Evolutionary conservation across 768 basidiomycete species (phyloP).

Genomic region (Kwoniella sp.): DNA sequence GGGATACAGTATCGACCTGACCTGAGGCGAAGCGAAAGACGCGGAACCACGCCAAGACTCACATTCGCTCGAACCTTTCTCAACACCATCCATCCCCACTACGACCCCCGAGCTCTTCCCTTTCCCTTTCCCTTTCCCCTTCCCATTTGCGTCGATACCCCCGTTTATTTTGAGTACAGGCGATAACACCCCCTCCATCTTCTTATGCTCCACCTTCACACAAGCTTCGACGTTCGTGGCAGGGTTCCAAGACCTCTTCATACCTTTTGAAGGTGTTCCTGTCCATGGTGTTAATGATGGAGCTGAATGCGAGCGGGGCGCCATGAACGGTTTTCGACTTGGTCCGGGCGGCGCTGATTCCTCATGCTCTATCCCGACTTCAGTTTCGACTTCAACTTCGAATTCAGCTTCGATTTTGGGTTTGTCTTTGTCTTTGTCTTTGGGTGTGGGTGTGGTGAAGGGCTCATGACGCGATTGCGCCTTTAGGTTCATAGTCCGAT

Average conservation of each 20-base stretch:
- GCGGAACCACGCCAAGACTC: too few relatives aligned
- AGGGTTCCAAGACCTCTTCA: conserved; percentile 22
- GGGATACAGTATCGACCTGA: too few relatives aligned
- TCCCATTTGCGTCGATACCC: neutral
- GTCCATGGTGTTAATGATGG: conserved; percentile 15
- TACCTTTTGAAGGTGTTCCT: conserved; percentile 1
- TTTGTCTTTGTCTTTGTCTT: too few relatives aligned
- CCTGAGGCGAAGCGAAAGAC: too few relatives aligned
- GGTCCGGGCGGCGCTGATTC: too few relatives aligned
- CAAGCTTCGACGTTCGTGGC: conserved; percentile 3
- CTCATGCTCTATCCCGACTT: too few relatives aligned
- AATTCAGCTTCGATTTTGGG: too few relatives aligned
- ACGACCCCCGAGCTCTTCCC: conserved; percentile 1
- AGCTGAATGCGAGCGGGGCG: conserved; percentile 10
- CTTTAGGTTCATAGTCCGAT: too few relatives aligned
- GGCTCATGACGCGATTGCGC: too few relatives aligned
- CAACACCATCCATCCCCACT: neutral
- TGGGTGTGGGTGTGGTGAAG: too few relatives aligned
- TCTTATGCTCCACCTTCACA: conserved; percentile 11
- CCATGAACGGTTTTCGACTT: neutral
- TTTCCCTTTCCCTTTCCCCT: conserved; percentile 15
- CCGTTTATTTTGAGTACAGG: neutral
- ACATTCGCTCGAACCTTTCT: conserved; percentile 21
- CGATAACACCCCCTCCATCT: conserved; percentile 10
- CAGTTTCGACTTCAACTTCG: neutral